A percentile compares a stretch with the other conserved stretches of the same genome.
Evolutionary conservation across 129 eudicot genomes (phyloP).

Genomic region (Kitagawia praeruptora): DNA sequence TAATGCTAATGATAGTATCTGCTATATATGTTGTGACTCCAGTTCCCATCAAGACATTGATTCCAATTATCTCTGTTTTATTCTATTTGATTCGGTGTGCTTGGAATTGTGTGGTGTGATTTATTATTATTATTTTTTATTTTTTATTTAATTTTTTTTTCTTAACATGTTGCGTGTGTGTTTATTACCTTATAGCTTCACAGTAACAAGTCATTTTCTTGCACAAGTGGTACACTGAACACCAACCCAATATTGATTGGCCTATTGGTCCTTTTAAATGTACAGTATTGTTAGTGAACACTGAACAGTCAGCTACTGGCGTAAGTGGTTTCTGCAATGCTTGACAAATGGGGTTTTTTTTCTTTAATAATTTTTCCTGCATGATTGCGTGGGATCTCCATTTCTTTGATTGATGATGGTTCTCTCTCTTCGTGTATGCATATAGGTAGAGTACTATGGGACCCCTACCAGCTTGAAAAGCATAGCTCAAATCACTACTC

Average conservation of each 20-base stretch:
- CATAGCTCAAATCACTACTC: constrained; percentile 95
- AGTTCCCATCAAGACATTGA: neutral
- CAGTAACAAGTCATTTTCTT: too few species aligned
- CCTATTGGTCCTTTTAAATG: neutral
- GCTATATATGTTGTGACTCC: neutral
- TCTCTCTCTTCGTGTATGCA: constrained; percentile 3
- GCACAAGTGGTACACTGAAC: too few species aligned
- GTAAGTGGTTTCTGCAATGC: neutral
- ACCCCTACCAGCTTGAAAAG: constrained; percentile 77
- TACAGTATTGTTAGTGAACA: neutral
- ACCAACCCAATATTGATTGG: too few species aligned
- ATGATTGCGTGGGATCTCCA: neutral
- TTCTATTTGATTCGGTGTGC: neutral
- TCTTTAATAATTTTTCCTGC: neutral
- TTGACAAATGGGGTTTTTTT: neutral
- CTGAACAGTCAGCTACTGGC: neutral
- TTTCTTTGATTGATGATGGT: neutral
- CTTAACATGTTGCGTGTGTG: neutral
- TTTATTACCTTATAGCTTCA: neutral
- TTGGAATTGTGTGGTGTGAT: neutral
- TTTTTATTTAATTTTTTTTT: too few species aligned
- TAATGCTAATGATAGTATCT: neutral
- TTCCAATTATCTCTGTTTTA: neutral
- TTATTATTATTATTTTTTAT: too few species aligned
- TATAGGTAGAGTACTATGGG: constrained; percentile 91